Evolutionary conservation across 2,329 filamentous ascomycete genomes (phyloP), one percentile per base, ranked within the genome.

Genomic region (Hymenoscyphus scutula): DNA sequence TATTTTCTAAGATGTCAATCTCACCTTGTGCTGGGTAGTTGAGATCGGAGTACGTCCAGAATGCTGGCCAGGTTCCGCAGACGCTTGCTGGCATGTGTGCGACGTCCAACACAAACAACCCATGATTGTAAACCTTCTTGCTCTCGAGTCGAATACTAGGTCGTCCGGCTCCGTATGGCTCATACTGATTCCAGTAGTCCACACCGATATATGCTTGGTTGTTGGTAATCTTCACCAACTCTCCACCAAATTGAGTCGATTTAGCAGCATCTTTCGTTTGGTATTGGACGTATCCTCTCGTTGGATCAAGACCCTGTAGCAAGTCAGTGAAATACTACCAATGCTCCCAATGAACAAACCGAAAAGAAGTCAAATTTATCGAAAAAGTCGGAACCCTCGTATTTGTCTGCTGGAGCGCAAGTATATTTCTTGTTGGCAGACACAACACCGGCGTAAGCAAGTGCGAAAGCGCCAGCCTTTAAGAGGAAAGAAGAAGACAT

Each of bases 11-110:
- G 64, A 91, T 89, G 70, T 69, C 69, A 62, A 90, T 78, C 71
- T 90, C 88, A 64, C 88, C 88, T 34, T 80, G 79, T 3, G 73
- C 71, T 0, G 88, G 88, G 86, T 87, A 90, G 67, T 82, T 73
- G 1, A 78, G 56, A 30, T 64, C 61, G 5, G 32, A 48, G 29
- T 62, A 63, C 69, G 67, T 51, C 81, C 81, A 62, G 48, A 81
- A 82, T 76, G 89, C 86, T 62, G 89, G 89, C 89, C 89, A 92
- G 25, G 84, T 81, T 23, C 89, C 89, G 67, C 89, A 92, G 56
- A 83, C 77, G 1, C 85, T 85, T 80, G 81, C 56, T 1, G 89
- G 89, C 86, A 92, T 91, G 69, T 91, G 89, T n/a, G 79, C 78
- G 55, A 91, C 81, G 72, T 92, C 89, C 27, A 88, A 79, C 55